Evolutionary conservation across 2,329 filamentous ascomycete genomes (phyloP).

Genomic region (Ceratocystis papillata): DNA sequence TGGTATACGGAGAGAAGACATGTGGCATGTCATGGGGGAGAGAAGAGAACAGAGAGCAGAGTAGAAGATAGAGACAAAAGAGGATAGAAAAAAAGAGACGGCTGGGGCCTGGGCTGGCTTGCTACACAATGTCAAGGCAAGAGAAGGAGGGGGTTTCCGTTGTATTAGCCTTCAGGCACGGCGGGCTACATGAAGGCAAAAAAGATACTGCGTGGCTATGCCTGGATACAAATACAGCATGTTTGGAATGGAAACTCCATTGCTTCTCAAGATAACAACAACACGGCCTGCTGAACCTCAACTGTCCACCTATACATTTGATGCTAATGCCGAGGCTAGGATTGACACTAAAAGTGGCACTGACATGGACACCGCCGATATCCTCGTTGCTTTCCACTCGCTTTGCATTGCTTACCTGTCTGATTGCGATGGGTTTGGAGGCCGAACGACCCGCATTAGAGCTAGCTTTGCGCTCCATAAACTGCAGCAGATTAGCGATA

Average conservation of each 20-base stretch:
- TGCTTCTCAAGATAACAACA: constrained; percentile 12
- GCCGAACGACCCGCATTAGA: constrained; percentile 37
- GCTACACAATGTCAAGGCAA: constrained; percentile 8
- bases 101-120: background rate
- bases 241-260: constrained; percentile 13
- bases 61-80: background rate
- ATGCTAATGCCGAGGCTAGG: too few species aligned
- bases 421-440: constrained; percentile 51
- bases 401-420: constrained; percentile 58
- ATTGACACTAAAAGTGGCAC: too few species aligned
- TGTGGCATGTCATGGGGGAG: background rate
- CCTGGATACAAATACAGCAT: constrained; percentile 31
- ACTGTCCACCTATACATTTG: background rate
- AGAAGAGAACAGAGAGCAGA: background rate
- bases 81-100: background rate
- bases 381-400: background rate
- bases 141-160: constrained; percentile 15
- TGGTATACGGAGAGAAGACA: constrained; percentile 6
- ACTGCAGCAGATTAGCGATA: constrained; percentile 51
- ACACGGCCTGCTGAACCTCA: background rate
- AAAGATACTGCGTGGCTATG: constrained; percentile 23
- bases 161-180: constrained; percentile 20
- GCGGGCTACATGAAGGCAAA: constrained; percentile 20
- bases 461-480: constrained; percentile 60
- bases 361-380: constrained; percentile 30